phyloP scores from a whole-genome alignment of 83 land plant genomes.

The Picea abies region DNA sequence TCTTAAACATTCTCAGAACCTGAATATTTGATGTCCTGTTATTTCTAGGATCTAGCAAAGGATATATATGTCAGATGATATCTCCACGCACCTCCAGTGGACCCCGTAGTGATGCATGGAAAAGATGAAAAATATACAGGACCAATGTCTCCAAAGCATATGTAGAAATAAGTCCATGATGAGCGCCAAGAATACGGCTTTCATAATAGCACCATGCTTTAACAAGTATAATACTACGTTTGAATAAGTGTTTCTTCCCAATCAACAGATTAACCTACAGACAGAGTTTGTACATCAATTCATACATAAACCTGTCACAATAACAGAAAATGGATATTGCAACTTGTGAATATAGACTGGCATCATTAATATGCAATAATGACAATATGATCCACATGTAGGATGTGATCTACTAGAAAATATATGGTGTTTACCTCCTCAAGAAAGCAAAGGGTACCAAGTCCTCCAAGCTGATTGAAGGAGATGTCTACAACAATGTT shows the following conservation, averaged over 20 bases:
- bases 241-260: constrained; percentile 86
- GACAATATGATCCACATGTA: neutral
- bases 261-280: constrained; percentile 73
- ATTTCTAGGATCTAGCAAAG: neutral
- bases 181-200: no score
- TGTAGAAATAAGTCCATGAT: no score
- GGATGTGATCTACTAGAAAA: neutral
- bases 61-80: neutral
- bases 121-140: no score
- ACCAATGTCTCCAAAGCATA: no score
- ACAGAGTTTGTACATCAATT: neutral
- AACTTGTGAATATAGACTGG: neutral
- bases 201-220: no score
- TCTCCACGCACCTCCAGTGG: constrained; percentile 76
- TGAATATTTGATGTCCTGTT: neutral
- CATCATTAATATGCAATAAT: neutral
- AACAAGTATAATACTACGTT: no score
- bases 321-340: neutral
- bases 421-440: constrained; percentile 50
- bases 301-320: neutral
- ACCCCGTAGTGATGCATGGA: no score
- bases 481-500: no score
- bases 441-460: no score
- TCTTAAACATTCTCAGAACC: neutral
- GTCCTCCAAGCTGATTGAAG: no score